Evolutionary conservation across 179 eudicot species (phyloP), one percentile per base, ranked within the genome.

Genomic region (Carnegiea gigantea): DNA sequence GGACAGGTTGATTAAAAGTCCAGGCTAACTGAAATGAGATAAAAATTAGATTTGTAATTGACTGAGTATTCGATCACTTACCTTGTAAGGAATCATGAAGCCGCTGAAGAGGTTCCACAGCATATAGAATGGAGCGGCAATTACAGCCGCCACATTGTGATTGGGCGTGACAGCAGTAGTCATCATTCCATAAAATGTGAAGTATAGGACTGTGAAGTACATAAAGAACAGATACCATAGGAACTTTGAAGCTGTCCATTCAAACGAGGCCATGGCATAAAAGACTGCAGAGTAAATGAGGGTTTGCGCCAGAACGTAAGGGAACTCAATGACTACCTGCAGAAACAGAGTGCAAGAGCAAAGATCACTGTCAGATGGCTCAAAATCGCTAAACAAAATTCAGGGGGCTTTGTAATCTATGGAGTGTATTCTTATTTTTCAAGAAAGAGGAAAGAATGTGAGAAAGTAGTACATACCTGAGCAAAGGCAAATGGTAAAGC

Each of bases 71-170:
- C 13, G 13, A 51, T 5, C 17, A 10, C 57, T 53, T 84, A 88
- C 91, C 84, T 86, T 84, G 85, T 86, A 86, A 48, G 91, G 91
- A 62, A 88, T 88, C 89, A 88, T 86, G 85, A 88, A 84, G 78
- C 91, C 91, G 23, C 91, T 88, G 82, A 88, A 88, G 75, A 88
- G 91, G 81, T 88, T 88, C 91, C 91, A 88, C 20, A 88, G 78
- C 91, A 86, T 88, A 72, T 86, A 88, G 79, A 86, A 88, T 23
- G 91, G 91, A 75, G 91, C 91, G 73, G 89, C 88, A 62, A 86
- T 85, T 17, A 88, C 80, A 68, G 89, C 79, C 36, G 86, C 89
- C 23, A 86, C 84, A 40, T 83, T 76, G 78, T 86, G 91, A 78
- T 85, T 85, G 71, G 88, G 89, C 12, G 89, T 86, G 77, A 86